Evolutionary conservation across 257 asterid species (phyloP), one percentile per base, ranked within the genome.

Genomic region (Scutellaria barbata): DNA sequence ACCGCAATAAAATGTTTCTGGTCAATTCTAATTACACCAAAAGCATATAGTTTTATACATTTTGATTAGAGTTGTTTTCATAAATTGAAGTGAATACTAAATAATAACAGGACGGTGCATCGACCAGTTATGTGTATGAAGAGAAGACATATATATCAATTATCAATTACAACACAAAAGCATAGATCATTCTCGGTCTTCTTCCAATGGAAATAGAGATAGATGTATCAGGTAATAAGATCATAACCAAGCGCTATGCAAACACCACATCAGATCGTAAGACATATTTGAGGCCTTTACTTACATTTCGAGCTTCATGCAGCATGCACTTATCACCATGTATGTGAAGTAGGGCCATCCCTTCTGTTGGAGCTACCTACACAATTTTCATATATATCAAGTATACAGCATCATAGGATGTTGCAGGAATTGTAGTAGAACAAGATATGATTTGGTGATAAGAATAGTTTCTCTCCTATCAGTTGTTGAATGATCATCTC

Each of bases 301-400:
- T 80, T 52, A 95, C 98, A 39, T 74, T 87, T 54, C 95, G 87
- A 48, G 96, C 98, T 81, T 87, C 96, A 61, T 95, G 99, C 78
- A 95, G 66, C 77, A 73, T 73, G 81, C 98, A 89, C 77, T 85
- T 92, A 43, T 85, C 87, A n/a, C 99, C 99, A 68, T 88, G 99
- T 74, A 95, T 80, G 82, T 92, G 98, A 73, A 92, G 81, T 42
- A 92, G 85, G 63, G 98, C 97, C 99, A 87, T 88, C 37, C 98
- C 98, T 88, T 85, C 94, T 20, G 85, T 71, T 4, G 98, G 98
- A 71, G 96, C 80, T 61, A 94, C 97, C 97, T 94, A 65, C 63
- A 67, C 1, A 62, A 48, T 37, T 22, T 46, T 6, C 22, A 46
- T 46, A 17, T 30, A 42, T 56, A 40, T 52, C 18, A n/a, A 47